Base-by-base conservation (phyloP, 306 rosid genomes). In the cucumber (Cucumis sativus) region DNA sequence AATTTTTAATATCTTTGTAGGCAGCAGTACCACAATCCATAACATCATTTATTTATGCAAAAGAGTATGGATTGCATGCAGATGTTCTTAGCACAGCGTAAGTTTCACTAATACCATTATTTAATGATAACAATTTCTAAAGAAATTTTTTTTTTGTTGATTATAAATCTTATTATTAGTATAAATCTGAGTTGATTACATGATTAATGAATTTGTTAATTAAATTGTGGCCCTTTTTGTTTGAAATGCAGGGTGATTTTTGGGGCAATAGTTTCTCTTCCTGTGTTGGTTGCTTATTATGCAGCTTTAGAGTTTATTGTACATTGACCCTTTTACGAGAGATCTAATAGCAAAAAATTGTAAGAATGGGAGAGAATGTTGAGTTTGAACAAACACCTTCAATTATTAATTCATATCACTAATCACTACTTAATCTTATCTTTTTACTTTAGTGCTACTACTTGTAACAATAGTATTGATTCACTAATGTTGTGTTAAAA, bases 51-150 rank as follows among this genome's bases (percentile, higher is more conserved):
- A 92, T 95, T 41, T 92, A 28, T 58, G 99, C 97, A 23, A 90
- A 90, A 86, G 97, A 95, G 77, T 95, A 90, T 52, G 96, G 93
- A 30, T 59, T 95, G 68, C 99, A 92, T 74, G 88, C 99, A 4
- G 92, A 95, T 11, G 90, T 95, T 67, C 88, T 95, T 6, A 92
- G 99, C 84, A 95, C 99, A 20, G 97, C 99, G 99, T 95, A 88
- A 84, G 97, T 28, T 23, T 23, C 1, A 1, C 25, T 23, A 1
- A 23, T 23, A 23, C 25, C 25, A 23, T 23, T 1, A 23, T 23
- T 23, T 23, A 23, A 23, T 1, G 25, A 23, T 23, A 23, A 23
- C 25, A 1, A 23, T 23, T 23, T 23, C 1, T 23, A 23, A 23
- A 23, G n/a, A n/a, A n/a, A n/a, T n/a, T n/a, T n/a, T n/a, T n/a